Percentiles rank a stretch among this genome's conserved stretches.
Conservation (phyloP, 2,329 filamentous ascomycete genomes). For the Calonectria leucothoes region DNA sequence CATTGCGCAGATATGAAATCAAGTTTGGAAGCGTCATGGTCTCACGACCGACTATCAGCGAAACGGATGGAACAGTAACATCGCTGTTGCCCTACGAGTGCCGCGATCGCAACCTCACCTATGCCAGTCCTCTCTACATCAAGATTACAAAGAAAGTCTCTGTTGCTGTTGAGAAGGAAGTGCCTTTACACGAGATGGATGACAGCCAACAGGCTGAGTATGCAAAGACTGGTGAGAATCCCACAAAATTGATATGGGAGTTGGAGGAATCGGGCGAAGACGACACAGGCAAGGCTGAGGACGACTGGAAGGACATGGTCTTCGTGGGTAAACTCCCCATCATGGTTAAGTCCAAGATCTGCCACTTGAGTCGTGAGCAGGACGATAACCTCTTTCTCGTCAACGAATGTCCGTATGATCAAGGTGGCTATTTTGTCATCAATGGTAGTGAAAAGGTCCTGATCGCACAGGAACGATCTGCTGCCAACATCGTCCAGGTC, state of each 20-base stretch:
- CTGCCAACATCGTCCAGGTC: conserved; percentile 98
- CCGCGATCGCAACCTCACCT: conserved; percentile 94
- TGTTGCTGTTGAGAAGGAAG: conserved; percentile 81
- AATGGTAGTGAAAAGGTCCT: conserved; percentile 99
- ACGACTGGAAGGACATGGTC: conserved; percentile 74
- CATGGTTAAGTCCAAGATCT: conserved; percentile 98
- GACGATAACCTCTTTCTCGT: conserved; percentile 90
- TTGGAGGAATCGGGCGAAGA: conserved; percentile 67
- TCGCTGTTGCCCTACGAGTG: conserved; percentile 94
- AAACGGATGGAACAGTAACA: conserved; percentile 89
- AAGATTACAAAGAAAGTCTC: conserved; percentile 88
- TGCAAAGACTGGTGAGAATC: conserved; percentile 65
- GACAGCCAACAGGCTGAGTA: conserved; percentile 69
- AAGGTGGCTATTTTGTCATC: conserved; percentile 99
- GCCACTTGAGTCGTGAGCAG: conserved; percentile 84
- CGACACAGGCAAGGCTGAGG: conserved; percentile 63
- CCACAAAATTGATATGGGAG: conserved; percentile 70
- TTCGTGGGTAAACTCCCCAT: conserved; percentile 97
- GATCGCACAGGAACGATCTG: conserved; percentile 96
- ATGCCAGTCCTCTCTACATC: conserved; percentile 90
- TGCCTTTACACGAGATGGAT: conserved; percentile 76
- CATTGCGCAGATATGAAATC: conserved; percentile 92
- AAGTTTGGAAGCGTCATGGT: conserved; percentile 93
- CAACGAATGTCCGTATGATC: conserved; percentile 98
- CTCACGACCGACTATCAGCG: conserved; percentile 89